A percentile compares a stretch with the other conserved stretches of the same genome.
Conservation (phyloP, 345 rosid genomes). For the Draba incana region DNA sequence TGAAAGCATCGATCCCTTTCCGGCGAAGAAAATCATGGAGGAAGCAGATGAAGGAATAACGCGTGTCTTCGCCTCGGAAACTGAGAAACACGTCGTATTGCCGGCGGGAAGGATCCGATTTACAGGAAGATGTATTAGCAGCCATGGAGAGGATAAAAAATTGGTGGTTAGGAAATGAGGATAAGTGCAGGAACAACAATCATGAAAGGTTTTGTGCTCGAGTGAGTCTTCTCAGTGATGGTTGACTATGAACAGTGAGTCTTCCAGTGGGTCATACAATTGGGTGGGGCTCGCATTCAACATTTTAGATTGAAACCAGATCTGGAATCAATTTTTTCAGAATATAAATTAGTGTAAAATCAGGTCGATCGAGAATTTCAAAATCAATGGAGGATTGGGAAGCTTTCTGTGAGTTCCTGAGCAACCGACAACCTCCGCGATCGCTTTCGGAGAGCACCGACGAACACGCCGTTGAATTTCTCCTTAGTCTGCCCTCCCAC, state of each 20-base stretch:
- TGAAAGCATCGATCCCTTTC: constrained; percentile 40
- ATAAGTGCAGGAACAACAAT: no score
- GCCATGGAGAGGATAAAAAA: not conserved
- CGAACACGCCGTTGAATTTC: constrained; percentile 1
- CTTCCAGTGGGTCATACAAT: not conserved
- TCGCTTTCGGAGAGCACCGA: not conserved
- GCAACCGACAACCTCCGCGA: not conserved
- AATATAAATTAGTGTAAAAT: no score
- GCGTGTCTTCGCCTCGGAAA: constrained; percentile 43
- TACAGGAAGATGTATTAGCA: not conserved
- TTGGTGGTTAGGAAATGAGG: no score
- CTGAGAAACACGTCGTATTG: constrained; percentile 42
- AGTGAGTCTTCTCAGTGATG: no score
- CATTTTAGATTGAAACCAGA: no score
- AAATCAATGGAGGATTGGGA: not conserved
- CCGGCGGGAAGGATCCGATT: constrained; percentile 31
- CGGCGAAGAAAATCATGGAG: constrained; percentile 33
- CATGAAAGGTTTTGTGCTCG: no score
- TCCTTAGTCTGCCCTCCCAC: not conserved
- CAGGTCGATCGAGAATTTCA: no score
- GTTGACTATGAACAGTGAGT: no score
- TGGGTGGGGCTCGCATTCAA: no score
- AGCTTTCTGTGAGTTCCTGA: constrained; percentile 14
- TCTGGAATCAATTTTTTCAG: no score
- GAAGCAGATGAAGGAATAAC: constrained; percentile 35